Conservation (phyloP, 1,284 basidiomycete species). For the Malassezia vespertilionis region DNA sequence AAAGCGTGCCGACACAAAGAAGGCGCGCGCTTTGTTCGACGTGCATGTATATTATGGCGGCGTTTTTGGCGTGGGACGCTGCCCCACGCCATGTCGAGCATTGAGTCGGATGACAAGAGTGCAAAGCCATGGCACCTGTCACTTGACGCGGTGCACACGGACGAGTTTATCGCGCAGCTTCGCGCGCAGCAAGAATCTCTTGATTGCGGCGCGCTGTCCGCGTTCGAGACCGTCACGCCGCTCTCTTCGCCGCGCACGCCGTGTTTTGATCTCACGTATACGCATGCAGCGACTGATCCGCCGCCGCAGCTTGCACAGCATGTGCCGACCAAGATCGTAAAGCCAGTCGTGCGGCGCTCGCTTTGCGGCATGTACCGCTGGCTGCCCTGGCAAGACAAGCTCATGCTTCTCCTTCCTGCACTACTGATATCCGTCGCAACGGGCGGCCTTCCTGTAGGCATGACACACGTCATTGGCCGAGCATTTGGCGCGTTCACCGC, state of each 20-base stretch:
- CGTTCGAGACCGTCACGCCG: not conserved
- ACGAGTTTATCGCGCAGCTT: too few relatives aligned
- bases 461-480: slow-evolving; percentile 79
- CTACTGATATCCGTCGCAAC: slow-evolving; percentile 59
- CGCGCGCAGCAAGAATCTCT: not conserved
- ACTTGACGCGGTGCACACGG: too few relatives aligned
- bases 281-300: too few relatives aligned
- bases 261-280: too few relatives aligned
- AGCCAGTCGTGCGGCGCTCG: slow-evolving; percentile 12
- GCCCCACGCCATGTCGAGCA: not conserved
- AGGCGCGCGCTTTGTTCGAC: too few relatives aligned
- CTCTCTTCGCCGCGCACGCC: not conserved
- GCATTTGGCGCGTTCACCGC: slow-evolving; percentile 67
- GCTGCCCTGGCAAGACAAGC: slow-evolving; percentile 20
- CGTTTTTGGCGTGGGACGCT: too few relatives aligned
- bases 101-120: not conserved
- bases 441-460: slow-evolving; percentile 75
- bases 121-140: not conserved
- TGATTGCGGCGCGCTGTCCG: too few relatives aligned
- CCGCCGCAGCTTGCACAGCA: not conserved
- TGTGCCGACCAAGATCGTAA: not conserved
- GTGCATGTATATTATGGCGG: not conserved
- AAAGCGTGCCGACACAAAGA: too few relatives aligned
- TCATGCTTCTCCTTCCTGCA: slow-evolving; percentile 57
- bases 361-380: slow-evolving; percentile 28